These are phyloP conservation scores for Cucurbita ficifolia DNA, from an alignment of 306 rosid genomes.

Conservation along the genomic window DNA sequence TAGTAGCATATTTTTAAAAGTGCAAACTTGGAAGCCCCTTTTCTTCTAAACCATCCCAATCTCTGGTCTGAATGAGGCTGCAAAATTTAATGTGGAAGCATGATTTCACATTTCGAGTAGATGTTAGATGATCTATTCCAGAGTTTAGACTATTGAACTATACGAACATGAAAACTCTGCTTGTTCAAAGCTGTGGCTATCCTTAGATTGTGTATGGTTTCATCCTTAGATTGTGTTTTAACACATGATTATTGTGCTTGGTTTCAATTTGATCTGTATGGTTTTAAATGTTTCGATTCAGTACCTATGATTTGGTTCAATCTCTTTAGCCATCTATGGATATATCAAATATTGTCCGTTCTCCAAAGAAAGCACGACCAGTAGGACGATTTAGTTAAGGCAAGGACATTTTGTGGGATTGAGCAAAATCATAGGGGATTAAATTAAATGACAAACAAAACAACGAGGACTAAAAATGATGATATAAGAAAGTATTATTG, in stretches of 20 bases:
- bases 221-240: no score
- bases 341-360: no score
- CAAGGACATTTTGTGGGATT: no score
- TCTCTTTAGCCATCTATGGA: no score
- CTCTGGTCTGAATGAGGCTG: neutral
- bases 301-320: neutral
- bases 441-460: neutral
- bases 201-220: neutral
- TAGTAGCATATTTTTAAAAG: no score
- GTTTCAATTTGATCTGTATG: neutral
- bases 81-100: neutral
- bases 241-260: neutral
- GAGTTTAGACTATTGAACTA: neutral
- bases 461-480: neutral
- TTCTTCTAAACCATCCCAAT: neutral
- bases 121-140: neutral
- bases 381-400: no score
- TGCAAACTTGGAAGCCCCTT: no score
- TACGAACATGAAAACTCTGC: neutral
- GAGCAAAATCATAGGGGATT: no score
- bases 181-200: neutral
- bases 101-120: neutral
- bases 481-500: neutral
- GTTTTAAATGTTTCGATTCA: neutral
- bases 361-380: no score